These are phyloP conservation scores for Basidioascus undulatus DNA, from an alignment of 768 basidiomycete species.

Conservation along the genomic window DNA sequence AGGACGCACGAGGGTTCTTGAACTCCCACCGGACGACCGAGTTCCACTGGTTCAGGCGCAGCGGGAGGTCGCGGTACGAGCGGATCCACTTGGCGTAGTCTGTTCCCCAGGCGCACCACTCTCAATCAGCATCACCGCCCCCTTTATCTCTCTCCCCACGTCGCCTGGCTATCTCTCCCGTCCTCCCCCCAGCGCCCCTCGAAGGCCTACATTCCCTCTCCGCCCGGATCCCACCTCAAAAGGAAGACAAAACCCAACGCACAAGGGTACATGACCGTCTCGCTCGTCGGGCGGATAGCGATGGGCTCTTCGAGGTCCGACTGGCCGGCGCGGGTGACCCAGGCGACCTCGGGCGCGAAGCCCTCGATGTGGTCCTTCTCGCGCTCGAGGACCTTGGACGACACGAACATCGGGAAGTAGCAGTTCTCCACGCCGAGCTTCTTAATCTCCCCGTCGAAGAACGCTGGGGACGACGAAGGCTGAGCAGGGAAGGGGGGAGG, in stretches of 20 bases:
- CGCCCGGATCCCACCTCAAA: neutral
- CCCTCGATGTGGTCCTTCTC: conserved; percentile 99
- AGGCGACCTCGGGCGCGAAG: conserved; percentile 98
- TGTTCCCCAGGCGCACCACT: no score
- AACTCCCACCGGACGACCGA: conserved; percentile 99
- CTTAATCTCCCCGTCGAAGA: conserved; percentile 81
- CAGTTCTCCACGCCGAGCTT: conserved; percentile 87
- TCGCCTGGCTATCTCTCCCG: no score
- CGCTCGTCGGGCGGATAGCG: conserved; percentile 91
- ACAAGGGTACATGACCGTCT: conserved; percentile 99
- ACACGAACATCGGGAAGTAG: conserved; percentile 99
- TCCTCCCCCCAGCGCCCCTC: no score
- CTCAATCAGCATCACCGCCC: no score
- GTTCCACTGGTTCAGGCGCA: conserved; percentile 98
- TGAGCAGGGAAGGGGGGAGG: neutral
- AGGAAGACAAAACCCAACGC: conserved; percentile 15
- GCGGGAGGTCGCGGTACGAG: conserved; percentile 81
- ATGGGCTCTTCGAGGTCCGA: conserved; percentile 92
- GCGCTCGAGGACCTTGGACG: conserved; percentile 66
- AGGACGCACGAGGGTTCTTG: conserved; percentile 70
- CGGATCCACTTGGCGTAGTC: conserved; percentile 99
- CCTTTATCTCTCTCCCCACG: no score
- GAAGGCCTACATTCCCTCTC: no score
- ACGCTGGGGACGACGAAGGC: conserved; percentile 26
- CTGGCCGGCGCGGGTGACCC: conserved; percentile 86